Conservation (phyloP, 345 rosid genomes). For the Zanthoxylum bungeanum region DNA sequence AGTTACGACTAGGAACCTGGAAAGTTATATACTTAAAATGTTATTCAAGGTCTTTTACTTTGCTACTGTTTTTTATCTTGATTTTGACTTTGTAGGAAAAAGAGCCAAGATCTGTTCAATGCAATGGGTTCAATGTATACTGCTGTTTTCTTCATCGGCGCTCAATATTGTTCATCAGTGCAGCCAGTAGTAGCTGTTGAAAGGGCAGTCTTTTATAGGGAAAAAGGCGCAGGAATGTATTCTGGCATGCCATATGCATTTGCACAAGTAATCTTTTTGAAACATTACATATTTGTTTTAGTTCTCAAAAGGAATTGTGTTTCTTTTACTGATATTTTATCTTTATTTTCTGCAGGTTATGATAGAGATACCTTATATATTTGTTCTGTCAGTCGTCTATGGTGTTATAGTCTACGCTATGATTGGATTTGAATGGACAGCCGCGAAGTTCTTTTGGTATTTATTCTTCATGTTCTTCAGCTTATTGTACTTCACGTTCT, state of each 20-base stretch:
- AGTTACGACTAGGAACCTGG: slow-evolving; percentile 8
- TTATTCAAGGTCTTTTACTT: not conserved
- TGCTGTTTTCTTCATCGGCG: slow-evolving; percentile 70
- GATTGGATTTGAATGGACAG: slow-evolving; percentile 18
- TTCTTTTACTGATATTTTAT: not conserved
- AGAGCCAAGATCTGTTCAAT: slow-evolving; percentile 49
- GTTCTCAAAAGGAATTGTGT: not conserved
- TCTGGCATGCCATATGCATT: slow-evolving; percentile 48
- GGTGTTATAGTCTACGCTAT: slow-evolving; percentile 15
- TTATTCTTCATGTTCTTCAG: not conserved
- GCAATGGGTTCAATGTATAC: slow-evolving; percentile 82
- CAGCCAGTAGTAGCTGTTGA: slow-evolving; percentile 72
- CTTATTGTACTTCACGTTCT: not conserved
- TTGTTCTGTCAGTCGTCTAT: slow-evolving; percentile 3
- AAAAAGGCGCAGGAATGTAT: slow-evolving; percentile 56
- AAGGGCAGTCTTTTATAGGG: slow-evolving; percentile 44
- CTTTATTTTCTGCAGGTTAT: slow-evolving; percentile 5
- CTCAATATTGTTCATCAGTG: slow-evolving; percentile 54
- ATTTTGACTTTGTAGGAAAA: slow-evolving; percentile 24
- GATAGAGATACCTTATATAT: slow-evolving; percentile 19
- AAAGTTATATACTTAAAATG: no score
- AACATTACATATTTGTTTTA: not conserved
- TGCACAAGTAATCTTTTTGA: slow-evolving; percentile 31
- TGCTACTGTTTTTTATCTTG: not conserved
- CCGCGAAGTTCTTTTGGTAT: slow-evolving; percentile 13